Base-by-base conservation (phyloP, 495 filamentous ascomycete species). In the Daldinia childiae region DNA sequence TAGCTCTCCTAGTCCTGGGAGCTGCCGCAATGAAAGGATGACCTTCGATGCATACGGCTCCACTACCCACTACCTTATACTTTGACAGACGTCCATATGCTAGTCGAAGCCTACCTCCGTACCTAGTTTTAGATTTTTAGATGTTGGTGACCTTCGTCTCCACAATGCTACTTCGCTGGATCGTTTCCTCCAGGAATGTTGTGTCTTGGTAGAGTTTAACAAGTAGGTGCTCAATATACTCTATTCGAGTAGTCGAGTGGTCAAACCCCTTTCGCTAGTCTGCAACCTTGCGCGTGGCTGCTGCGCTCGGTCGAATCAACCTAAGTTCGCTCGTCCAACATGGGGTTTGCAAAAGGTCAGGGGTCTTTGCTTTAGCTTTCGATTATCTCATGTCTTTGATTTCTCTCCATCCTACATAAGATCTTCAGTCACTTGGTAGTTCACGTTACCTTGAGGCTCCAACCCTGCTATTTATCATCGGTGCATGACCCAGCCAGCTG, bases 141-240 rank as follows among this genome's bases (percentile, higher is more conserved):
- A 34, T 64, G 36, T 73, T 14, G 55, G 58, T 66, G 58, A 63
- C 57, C 57, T 45, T 4, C 24, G 24, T 62, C 41, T 36, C 58
- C 62, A 54, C 66, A 68, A 73, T 73, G 62, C 71, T 73, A 73
- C 71, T 68, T 64, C 45, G 52, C 52, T 73, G 71, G 71, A 73
- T 73, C 52, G 71, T 73, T 73, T 63, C 71, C 61, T 73, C 54
- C 48, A 55, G 59, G 71, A 73, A 73, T 73, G 66, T 41, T 26
- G 26, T 73, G 71, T 73, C 71, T 73, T 69, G 71, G 62, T 69
- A 55, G 21, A 63, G 71, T 69, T 58, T 34, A 41, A 69, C 66
- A 63, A 27, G 62, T 58, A 43, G 30, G 32, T 38, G 32, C 45
- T 69, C 58, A 55, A 63, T 58, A 69, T 54, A 50, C 43, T 61